These are phyloP conservation scores for Grosmannia serpens DNA, from an alignment of 2,329 filamentous ascomycete genomes.

Conservation along the genomic window DNA sequence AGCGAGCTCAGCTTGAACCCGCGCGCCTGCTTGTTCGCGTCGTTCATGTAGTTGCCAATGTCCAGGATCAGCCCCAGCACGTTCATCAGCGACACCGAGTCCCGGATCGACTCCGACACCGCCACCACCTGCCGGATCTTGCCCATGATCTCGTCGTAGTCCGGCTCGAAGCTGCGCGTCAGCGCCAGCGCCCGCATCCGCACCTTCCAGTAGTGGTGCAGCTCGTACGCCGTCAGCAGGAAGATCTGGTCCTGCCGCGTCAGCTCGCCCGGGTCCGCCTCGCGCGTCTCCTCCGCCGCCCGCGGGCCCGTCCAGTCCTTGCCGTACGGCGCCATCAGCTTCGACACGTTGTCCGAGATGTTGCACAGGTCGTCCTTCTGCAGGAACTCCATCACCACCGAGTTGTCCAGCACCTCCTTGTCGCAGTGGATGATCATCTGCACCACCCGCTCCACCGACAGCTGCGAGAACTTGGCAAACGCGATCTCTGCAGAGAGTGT, in stretches of 20 bases:
- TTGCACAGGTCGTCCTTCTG: constrained; percentile 88
- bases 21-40: constrained; percentile 93
- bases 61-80: constrained; percentile 91
- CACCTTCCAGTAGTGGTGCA: constrained; percentile 98
- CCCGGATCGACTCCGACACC: constrained; percentile 80
- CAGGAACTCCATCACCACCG: constrained; percentile 91
- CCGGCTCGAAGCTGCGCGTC: constrained; percentile 70
- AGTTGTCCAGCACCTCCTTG: constrained; percentile 73
- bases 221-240: constrained; percentile 81
- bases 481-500: constrained; percentile 55
- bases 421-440: constrained; percentile 96
- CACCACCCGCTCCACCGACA: constrained; percentile 72
- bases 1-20: constrained; percentile 97
- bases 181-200: constrained; percentile 84
- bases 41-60: constrained; percentile 99
- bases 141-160: constrained; percentile 82
- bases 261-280: constrained; percentile 77
- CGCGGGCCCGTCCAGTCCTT: constrained; percentile 92
- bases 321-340: constrained; percentile 88
- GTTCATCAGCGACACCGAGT: constrained; percentile 90
- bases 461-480: constrained; percentile 82
- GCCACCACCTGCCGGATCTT: constrained; percentile 78
- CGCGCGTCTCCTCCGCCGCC: constrained; percentile 63
- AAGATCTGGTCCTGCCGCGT: constrained; percentile 95
- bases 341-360: constrained; percentile 79